Evolutionary conservation across 1,284 basidiomycete genomes (phyloP), one percentile per base, ranked within the genome.

Genomic region (Ustilago vetiveriae): DNA sequence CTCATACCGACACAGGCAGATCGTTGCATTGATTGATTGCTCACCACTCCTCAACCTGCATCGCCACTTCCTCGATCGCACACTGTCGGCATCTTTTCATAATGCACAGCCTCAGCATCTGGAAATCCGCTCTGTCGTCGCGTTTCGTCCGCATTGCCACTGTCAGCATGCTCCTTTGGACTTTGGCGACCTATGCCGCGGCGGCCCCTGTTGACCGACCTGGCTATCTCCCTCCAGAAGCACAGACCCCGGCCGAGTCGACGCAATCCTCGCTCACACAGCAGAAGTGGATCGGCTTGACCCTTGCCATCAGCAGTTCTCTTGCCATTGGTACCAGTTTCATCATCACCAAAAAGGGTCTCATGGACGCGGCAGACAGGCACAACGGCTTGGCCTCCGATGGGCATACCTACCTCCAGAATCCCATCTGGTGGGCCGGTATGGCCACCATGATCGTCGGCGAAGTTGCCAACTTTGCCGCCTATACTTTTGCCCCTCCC

Each of bases 381-480:
- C 66, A 63, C 41, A 70, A 66, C 23, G 80, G 76, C 11, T 39
- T 80, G n/a, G 80, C 79, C 1, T 80, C 78, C 2, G 80, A 82
- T 17, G 77, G 73, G 4, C 79, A 81, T 50, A 72, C 79, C 17
- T 98, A 98, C 83, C 85, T 99, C 46, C 88, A 86, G 74, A 98
- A 93, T 85, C 92, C 93, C 27, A 90, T 96, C 76, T 98, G 96
- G 95, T 98, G 95, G 96, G 90, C 90, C 4, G 95, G 95, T 41
- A 96, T 98, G 86, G 86, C 88, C 29, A 95, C 92, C 16, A 87
- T 82, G 80, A 75, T 82, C 41, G 78, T 82, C 27, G 80, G 80
- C 39, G 80, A 78, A 37, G 94, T 96, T 55, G 94, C 93, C 74
- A 99, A 99, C 85, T 99, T 98, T 84, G 93, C 95, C 7, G 96